These are phyloP conservation scores for Purshia tridentata DNA, from an alignment of 306 rosid species.

Conservation along the genomic window DNA sequence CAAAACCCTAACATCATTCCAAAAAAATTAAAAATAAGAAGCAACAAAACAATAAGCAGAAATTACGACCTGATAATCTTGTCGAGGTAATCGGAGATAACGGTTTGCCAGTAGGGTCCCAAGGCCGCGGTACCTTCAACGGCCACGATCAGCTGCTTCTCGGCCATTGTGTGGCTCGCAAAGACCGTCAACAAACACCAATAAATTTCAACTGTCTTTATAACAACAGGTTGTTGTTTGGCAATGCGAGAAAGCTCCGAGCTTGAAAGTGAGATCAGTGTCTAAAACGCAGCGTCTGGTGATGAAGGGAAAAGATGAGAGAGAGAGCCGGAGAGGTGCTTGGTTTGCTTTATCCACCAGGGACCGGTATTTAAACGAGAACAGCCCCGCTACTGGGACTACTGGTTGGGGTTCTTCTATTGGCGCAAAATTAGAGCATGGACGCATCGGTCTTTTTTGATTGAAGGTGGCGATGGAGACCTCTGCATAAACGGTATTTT, in stretches of 20 bases:
- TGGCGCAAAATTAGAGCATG: not conserved
- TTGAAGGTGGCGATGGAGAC: not conserved
- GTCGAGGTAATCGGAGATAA: constrained; percentile 65
- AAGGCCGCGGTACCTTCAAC: constrained; percentile 86
- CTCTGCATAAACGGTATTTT: not conserved
- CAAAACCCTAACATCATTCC: constrained; percentile 6
- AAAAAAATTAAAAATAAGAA: not conserved
- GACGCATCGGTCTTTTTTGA: not conserved
- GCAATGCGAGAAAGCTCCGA: not conserved
- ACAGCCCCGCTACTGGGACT: not conserved
- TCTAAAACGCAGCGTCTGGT: not conserved
- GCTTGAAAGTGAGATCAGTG: not conserved
- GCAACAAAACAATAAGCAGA: not conserved
- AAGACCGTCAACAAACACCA: not conserved
- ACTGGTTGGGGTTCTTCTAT: not conserved
- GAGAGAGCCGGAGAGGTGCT: not conserved
- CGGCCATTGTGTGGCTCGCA: constrained; percentile 46
- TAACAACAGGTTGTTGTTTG: not conserved
- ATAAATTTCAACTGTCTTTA: not conserved
- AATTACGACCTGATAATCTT: constrained; percentile 65
- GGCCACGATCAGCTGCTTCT: constrained; percentile 71
- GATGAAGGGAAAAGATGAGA: not conserved
- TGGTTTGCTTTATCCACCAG: not conserved
- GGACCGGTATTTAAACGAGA: not conserved
- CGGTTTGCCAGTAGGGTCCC: constrained; percentile 74